Evolutionary conservation across 1,139 yeast species (phyloP), one percentile per base, ranked within the genome.

Genomic region (Taphrina wiesneri): DNA sequence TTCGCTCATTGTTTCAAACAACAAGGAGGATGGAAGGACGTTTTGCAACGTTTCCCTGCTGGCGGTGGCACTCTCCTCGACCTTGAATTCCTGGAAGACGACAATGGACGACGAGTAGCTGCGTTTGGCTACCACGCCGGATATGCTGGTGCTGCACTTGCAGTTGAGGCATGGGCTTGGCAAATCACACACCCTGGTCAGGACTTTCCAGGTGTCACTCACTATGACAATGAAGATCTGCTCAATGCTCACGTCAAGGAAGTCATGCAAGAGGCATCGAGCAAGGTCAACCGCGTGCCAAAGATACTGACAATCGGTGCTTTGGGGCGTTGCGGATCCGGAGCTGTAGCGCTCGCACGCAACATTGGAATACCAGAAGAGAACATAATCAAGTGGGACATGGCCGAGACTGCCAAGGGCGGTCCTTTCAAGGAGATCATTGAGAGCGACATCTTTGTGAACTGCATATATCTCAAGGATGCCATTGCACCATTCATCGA

Each of bases 111-210:
- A 81, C 88, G 99, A 79, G 99, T 95, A 47, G 99, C 99, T 59
- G 99, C 99, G 15, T 93, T 93, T 76, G 99, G 99, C 19, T 95
- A 85, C 81, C 93, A 93, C 77, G 99, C 99, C 57, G 99, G 99
- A 26, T 93, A 95, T 75, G 99, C 98, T 15, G 99, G 99, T 74
- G 98, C 99, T 57, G 99, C 99, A 34, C 79, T 93, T 67, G 99
- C 99, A 74, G 82, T 92, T 65, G 85, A 85, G 75, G 96, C 91
- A 77, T 93, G 98, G 97, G 89, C 96, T 59, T 88, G 88, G 80
- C 91, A 92, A 79, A 93, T 88, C 76, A 78, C 86, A 34, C 86
- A 88, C 74, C 84, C 84, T 72, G 86, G 88, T 71, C 80, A 88
- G 74, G 87, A 89, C 23, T 71, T 79, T 46, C 77, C 77, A 45